phyloP scores from a whole-genome alignment of 2,329 filamentous ascomycete species.

The Talaromyces islandicus region DNA sequence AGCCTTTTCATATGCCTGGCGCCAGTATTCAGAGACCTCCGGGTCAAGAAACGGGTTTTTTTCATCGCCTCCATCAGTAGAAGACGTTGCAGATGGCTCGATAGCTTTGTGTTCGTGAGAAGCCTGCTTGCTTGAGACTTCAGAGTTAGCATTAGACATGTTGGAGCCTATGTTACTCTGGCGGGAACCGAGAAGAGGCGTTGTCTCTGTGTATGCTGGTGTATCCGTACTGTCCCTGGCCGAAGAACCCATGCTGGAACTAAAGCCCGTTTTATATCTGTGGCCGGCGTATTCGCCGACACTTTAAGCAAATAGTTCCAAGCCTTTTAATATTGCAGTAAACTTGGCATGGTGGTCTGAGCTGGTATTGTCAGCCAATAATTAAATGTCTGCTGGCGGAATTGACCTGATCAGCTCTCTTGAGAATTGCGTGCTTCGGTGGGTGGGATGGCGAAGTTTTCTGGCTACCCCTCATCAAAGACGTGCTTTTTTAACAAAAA shows the following conservation, averaged over 20 bases:
- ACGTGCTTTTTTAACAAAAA: not conserved
- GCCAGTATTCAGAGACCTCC: conserved; percentile 49
- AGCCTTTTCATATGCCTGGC: conserved; percentile 49
- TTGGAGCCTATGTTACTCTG: not conserved
- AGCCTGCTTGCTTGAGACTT: not conserved
- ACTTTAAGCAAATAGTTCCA: not conserved
- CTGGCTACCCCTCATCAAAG: not conserved
- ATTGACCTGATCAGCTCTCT: not conserved
- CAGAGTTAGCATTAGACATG: not conserved
- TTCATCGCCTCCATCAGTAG: not conserved
- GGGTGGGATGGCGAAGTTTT: not conserved
- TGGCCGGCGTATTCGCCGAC: not conserved
- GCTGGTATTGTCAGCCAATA: not conserved
- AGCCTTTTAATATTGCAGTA: not conserved
- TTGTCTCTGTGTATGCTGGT: not conserved
- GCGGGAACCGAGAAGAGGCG: not conserved
- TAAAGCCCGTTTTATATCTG: not conserved
- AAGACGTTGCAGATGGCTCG: not conserved
- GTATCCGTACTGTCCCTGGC: not conserved
- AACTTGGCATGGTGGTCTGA: not conserved
- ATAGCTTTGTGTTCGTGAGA: not conserved
- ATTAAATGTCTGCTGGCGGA: not conserved
- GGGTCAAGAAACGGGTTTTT: conserved; percentile 45
- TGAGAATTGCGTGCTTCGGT: not conserved
- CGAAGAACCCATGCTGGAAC: not conserved